These are phyloP conservation scores for Beauveria scarabaeidicola DNA, from an alignment of 2,329 filamentous ascomycete species.

Conservation along the genomic window DNA sequence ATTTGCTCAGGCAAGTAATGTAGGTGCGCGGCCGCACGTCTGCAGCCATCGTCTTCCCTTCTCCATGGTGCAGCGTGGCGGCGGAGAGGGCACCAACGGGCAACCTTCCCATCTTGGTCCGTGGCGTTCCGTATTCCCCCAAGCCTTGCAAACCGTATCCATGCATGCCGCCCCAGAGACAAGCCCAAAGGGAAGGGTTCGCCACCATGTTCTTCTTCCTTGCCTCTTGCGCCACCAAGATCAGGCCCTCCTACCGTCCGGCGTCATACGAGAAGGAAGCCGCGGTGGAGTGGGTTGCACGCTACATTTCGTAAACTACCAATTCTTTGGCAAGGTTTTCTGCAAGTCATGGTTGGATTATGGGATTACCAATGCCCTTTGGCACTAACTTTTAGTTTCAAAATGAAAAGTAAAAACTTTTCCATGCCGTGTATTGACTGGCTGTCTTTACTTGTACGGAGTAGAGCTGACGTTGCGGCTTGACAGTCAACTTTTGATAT, in stretches of 20 bases:
- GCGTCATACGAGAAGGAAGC: conserved; percentile 2
- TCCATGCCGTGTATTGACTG: background rate
- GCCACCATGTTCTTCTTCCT: background rate
- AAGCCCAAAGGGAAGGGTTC: background rate
- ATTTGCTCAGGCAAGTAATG: background rate
- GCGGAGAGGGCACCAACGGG: background rate
- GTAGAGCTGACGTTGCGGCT: background rate
- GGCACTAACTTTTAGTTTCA: background rate
- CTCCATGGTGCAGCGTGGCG: background rate
- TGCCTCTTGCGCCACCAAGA: conserved; percentile 6
- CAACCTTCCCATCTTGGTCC: conserved; percentile 4
- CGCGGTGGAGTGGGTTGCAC: background rate
- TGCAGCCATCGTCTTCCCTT: background rate
- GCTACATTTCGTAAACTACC: background rate
- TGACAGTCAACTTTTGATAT: background rate
- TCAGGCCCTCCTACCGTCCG: background rate
- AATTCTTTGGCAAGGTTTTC: background rate
- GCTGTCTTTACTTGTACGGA: background rate
- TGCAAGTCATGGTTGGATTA: no score
- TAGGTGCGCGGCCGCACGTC: background rate
- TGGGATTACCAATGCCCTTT: no score
- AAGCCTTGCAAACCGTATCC: background rate
- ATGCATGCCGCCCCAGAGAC: background rate
- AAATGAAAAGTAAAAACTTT: background rate
- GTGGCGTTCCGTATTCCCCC: conserved; percentile 2